These are phyloP conservation scores for Solanum lycopersicoides DNA, from an alignment of 257 asterid genomes.

Conservation along the genomic window DNA sequence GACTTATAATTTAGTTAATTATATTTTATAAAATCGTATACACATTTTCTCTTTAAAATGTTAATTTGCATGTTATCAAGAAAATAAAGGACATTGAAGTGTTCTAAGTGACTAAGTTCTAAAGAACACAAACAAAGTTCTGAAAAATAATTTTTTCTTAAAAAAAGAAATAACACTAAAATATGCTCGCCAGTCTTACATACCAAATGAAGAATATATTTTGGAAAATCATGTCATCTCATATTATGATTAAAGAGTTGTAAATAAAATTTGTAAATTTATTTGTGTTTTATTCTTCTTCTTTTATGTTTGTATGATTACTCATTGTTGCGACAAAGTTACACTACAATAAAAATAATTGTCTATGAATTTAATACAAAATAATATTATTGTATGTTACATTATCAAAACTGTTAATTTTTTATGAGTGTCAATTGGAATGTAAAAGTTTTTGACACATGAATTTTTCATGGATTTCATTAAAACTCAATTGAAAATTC, in stretches of 20 bases:
- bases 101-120: no score
- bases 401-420: no score
- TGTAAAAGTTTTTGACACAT: neutral
- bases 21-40: no score
- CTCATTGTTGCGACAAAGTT: neutral
- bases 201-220: neutral
- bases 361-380: neutral
- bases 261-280: neutral
- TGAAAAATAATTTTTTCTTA: no score
- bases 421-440: neutral
- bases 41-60: neutral
- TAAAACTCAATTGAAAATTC: neutral
- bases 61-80: neutral
- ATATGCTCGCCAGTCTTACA: neutral
- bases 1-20: no score
- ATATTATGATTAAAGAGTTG: neutral
- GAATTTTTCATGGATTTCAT: neutral
- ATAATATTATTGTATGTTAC: neutral
- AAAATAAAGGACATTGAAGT: no score
- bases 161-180: neutral
- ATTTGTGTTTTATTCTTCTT: neutral
- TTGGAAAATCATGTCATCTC: neutral
- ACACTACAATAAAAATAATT: no score
- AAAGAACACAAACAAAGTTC: neutral
- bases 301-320: neutral